Evolutionary conservation across 2,329 filamentous ascomycete genomes (phyloP).

Genomic region (Diplodia scrobiculata): DNA sequence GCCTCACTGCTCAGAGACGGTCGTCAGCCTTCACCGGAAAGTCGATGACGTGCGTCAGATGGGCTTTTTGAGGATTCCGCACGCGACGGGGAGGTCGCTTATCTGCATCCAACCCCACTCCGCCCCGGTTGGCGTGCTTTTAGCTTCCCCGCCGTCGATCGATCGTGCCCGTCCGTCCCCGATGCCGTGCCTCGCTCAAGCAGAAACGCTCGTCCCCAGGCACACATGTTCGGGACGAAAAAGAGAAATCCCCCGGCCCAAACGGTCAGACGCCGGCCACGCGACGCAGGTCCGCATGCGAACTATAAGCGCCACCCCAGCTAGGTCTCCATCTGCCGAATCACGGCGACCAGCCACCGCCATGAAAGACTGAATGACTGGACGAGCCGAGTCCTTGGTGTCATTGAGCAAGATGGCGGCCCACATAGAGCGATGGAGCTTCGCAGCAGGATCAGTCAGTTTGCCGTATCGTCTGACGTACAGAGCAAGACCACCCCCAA

Average conservation of each 20-base stretch:
- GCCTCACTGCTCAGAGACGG: not conserved
- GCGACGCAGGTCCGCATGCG: not conserved
- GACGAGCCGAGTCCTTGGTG: not conserved
- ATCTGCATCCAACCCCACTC: constrained; percentile 20
- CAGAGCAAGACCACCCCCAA: not conserved
- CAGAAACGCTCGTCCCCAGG: not conserved
- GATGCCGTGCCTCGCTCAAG: not conserved
- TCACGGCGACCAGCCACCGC: not conserved
- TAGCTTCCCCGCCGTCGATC: constrained; percentile 6
- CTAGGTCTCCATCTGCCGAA: not conserved
- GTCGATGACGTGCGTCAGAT: constrained; percentile 8
- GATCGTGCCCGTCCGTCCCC: not conserved
- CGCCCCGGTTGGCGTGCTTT: not conserved
- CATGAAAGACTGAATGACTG: not conserved
- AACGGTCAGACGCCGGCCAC: constrained; percentile 8
- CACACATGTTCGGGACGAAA: not conserved
- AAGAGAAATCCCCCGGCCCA: not conserved
- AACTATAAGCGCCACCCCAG: not conserved
- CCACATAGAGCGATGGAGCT: not conserved
- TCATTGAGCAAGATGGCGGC: not conserved
- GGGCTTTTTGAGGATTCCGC: not conserved
- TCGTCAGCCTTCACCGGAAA: not conserved
- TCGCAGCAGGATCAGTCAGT: not conserved
- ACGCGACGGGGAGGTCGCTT: constrained; percentile 26
- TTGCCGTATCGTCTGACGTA: not conserved